These are phyloP conservation scores for Boletus subluridellus DNA, from an alignment of 1,284 basidiomycete species.

Conservation along the genomic window DNA sequence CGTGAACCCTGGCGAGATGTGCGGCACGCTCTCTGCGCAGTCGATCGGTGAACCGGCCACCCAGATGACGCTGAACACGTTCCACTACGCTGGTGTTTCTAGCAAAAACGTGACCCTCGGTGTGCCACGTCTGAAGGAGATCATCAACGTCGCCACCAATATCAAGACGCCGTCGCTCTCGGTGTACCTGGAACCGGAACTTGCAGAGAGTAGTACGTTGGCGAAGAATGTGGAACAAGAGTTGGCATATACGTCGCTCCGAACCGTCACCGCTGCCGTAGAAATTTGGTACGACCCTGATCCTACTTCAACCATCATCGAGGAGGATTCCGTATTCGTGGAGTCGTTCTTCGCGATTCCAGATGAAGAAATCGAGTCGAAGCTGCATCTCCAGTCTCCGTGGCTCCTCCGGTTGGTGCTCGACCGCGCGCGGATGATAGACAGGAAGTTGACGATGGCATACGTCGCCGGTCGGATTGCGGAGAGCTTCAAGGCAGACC, in stretches of 20 bases:
- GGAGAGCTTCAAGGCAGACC: conserved; percentile 92
- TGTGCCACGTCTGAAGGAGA: conserved; percentile 96
- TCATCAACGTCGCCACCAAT: conserved; percentile 98
- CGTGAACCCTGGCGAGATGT: conserved; percentile 97
- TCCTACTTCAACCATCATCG: conserved; percentile 88
- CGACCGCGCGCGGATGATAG: conserved; percentile 97
- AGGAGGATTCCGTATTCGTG: conserved; percentile 94
- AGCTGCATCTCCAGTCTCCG: conserved; percentile 89
- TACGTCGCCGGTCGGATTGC: conserved; percentile 94
- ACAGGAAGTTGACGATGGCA: conserved; percentile 93
- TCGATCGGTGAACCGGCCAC: conserved; percentile 99
- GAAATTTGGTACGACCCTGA: conserved; percentile 99
- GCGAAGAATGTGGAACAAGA: conserved; percentile 92
- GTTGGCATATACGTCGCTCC: conserved; percentile 90
- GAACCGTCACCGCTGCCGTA: conserved; percentile 92
- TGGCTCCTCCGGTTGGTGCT: conserved; percentile 97
- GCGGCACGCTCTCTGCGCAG: conserved; percentile 95
- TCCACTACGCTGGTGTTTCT: conserved; percentile 99
- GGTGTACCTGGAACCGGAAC: conserved; percentile 80
- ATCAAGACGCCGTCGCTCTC: conserved; percentile 97
- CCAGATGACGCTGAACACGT: conserved; percentile 97
- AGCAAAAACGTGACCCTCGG: conserved; percentile 97
- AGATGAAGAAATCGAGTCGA: conserved; percentile 92
- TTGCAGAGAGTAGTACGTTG: conserved; percentile 54
- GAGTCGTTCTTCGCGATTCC: conserved; percentile 99